Conservation (phyloP, 1,284 basidiomycete genomes). For the Peniophora sp. region DNA sequence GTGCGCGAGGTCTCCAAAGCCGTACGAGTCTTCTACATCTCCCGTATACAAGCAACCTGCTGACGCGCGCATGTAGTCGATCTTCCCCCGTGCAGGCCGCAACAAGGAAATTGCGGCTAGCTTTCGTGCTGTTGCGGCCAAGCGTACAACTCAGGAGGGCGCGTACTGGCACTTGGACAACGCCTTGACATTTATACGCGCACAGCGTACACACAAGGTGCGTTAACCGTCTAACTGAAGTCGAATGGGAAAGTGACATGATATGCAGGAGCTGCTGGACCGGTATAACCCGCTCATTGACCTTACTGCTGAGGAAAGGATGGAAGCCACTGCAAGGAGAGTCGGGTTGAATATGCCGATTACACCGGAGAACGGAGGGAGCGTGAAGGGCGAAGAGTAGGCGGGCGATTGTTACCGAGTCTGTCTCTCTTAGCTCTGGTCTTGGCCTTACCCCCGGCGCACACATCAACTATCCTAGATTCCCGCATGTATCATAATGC, state of each 20-base stretch:
- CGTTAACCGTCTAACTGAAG: conserved; percentile 11
- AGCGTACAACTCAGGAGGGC: conserved; percentile 25
- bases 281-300: conserved; percentile 83
- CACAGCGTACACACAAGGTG: conserved; percentile 57
- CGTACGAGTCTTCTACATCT: conserved; percentile 19
- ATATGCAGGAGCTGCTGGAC: conserved; percentile 56
- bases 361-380: conserved; percentile 12
- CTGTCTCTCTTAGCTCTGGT: too few species aligned
- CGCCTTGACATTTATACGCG: conserved; percentile 61
- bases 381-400: background rate
- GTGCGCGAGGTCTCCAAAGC: conserved; percentile 34
- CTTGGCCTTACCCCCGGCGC: too few species aligned
- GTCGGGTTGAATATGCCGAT: conserved; percentile 77
- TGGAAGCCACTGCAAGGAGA: conserved; percentile 77
- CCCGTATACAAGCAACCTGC: background rate
- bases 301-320: conserved; percentile 70
- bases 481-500: too few species aligned
- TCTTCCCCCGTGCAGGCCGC: conserved; percentile 32
- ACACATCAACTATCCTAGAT: too few species aligned
- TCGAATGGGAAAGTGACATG: conserved; percentile 5
- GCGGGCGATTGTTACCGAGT: background rate
- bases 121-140: conserved; percentile 52
- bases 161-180: conserved; percentile 52
- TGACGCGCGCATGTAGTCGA: conserved; percentile 25
- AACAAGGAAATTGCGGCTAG: conserved; percentile 38